Evolutionary conservation across 371 early-diverging fungal species (phyloP).

Genomic region (Mortierella sp.): DNA sequence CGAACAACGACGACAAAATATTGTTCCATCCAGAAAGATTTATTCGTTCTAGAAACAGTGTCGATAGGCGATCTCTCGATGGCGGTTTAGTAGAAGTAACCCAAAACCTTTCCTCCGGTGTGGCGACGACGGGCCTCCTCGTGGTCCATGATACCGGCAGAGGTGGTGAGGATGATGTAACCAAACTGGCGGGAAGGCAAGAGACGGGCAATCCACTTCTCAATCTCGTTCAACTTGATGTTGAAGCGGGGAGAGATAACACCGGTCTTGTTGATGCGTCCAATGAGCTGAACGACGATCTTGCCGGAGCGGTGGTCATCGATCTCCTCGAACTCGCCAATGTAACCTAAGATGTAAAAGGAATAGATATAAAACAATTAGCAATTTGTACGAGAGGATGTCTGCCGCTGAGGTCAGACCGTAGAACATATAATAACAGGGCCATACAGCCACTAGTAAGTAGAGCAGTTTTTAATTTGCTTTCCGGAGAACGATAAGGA

Average conservation of each 20-base stretch:
- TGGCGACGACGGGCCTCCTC: constrained; percentile 99
- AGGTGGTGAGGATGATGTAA: constrained; percentile 95
- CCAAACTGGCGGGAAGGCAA: constrained; percentile 99
- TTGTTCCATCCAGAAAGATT: constrained; percentile 6
- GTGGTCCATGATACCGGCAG: constrained; percentile 99
- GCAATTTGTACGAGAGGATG: constrained; percentile 1
- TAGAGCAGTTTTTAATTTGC: not conserved
- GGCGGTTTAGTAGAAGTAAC: constrained; percentile 74
- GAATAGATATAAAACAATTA: not conserved
- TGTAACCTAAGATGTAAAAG: constrained; percentile 85
- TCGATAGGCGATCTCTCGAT: not conserved
- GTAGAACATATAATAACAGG: too few relatives aligned
- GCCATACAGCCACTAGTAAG: not conserved
- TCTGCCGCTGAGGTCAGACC: not conserved
- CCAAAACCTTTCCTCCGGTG: constrained; percentile 99
- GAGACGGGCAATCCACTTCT: constrained; percentile 98
- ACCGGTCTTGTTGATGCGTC: constrained; percentile 99
- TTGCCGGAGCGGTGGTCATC: constrained; percentile 99
- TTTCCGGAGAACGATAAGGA: constrained; percentile 1
- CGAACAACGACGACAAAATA: too few relatives aligned
- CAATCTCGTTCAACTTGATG: constrained; percentile 94
- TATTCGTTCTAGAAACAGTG: constrained; percentile 2
- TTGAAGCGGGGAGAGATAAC: constrained; percentile 99
- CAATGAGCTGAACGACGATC: constrained; percentile 98
- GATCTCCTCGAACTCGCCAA: constrained; percentile 98